Conservation (phyloP, 352 stramenopile species). For the Bremia lactucae region DNA sequence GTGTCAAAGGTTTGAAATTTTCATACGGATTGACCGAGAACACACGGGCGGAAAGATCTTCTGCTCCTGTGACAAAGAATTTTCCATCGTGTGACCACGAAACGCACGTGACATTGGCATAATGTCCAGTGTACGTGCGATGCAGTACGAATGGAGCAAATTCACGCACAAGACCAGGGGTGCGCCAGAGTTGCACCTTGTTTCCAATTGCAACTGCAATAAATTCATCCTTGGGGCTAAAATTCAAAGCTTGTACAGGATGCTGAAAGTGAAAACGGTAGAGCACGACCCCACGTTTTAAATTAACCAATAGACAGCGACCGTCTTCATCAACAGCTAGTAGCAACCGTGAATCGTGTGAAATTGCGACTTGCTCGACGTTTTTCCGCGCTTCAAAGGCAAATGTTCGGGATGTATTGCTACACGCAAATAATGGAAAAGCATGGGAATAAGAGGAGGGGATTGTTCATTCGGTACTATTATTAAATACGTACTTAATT, state of each 20-base stretch:
- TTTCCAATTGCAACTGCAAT: slow-evolving; percentile 85
- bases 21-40: slow-evolving; percentile 68
- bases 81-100: slow-evolving; percentile 84
- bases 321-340: slow-evolving; percentile 87
- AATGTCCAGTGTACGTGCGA: slow-evolving; percentile 82
- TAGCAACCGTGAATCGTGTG: slow-evolving; percentile 82
- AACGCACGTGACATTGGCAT: slow-evolving; percentile 80
- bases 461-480: background rate
- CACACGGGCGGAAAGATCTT: slow-evolving; percentile 83
- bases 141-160: slow-evolving; percentile 88
- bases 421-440: slow-evolving; percentile 18
- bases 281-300: slow-evolving; percentile 82
- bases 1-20: slow-evolving; percentile 75
- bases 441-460: background rate
- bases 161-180: slow-evolving; percentile 74
- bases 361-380: slow-evolving; percentile 79
- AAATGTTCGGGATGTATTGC: slow-evolving; percentile 83
- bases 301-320: slow-evolving; percentile 84
- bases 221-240: slow-evolving; percentile 84
- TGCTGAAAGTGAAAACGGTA: slow-evolving; percentile 93
- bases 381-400: slow-evolving; percentile 89
- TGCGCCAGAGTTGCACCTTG: slow-evolving; percentile 88
- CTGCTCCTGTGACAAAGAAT: slow-evolving; percentile 84
- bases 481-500: slow-evolving; percentile 61
- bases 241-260: slow-evolving; percentile 71